Percentiles rank a stretch among this genome's conserved stretches.
Conservation (phyloP, 169 alveolate species). For the Plasmodium sp. region DNA sequence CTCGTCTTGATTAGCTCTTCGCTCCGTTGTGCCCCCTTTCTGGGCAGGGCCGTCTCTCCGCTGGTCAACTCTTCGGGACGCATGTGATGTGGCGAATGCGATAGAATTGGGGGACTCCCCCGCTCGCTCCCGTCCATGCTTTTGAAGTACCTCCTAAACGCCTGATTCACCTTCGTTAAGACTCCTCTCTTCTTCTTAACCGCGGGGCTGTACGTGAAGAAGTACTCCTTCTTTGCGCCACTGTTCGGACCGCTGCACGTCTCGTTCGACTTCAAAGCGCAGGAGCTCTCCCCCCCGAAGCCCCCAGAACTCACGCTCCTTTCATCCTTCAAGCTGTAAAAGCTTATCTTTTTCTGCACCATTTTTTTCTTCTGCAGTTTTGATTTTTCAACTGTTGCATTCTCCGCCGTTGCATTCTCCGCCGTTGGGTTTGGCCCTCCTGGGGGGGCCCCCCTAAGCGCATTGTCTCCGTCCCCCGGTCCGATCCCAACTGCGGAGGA, state of each 20-base stretch:
- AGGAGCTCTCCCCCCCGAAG: constrained; percentile 3
- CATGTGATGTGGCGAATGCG: neutral
- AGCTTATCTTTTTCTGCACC: constrained; percentile 29
- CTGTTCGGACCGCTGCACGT: neutral
- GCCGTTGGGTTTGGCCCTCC: neutral
- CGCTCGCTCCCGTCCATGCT: constrained; percentile 1
- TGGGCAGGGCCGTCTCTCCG: neutral
- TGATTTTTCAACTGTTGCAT: neutral
- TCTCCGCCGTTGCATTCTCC: neutral
- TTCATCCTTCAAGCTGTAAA: constrained; percentile 44
- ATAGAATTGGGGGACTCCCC: neutral
- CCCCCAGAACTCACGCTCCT: neutral
- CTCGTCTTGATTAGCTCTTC: neutral
- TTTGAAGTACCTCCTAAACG: constrained; percentile 12
- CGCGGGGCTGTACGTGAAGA: constrained; percentile 13
- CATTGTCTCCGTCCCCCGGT: neutral
- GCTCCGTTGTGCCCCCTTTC: neutral
- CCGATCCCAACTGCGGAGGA: neutral
- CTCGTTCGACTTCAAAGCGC: constrained; percentile 15
- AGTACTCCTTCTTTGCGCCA: constrained; percentile 15
- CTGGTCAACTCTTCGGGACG: neutral
- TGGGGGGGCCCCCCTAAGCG: neutral
- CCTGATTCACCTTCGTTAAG: constrained; percentile 19
- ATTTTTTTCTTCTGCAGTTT: neutral
- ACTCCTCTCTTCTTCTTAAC: constrained; percentile 16